Evolutionary conservation across 352 stramenopile species (phyloP), one percentile per base, ranked within the genome.

Genomic region (Pythium brassicae): DNA sequence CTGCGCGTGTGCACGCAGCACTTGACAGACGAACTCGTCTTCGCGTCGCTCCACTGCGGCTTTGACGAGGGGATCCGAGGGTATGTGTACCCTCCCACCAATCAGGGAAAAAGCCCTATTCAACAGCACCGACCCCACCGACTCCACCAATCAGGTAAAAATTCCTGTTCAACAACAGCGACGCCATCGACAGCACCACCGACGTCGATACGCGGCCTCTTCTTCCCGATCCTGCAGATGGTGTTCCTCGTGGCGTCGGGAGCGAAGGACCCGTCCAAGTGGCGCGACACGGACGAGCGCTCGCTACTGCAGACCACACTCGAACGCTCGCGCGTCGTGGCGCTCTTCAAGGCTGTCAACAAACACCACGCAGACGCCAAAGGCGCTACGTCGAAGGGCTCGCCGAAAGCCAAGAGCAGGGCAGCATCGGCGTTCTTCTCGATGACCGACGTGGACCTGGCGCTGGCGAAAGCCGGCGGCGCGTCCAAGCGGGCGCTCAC

Each of bases 381-480:
- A 26, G 32, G 35, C 40, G 23, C 10, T 8, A 22, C 40, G 15
- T 34, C 40, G 5, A 34, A 37, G 10, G 7, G 25, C 10, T 45
- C 42, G 6, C 42, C 42, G 10, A 58, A 43, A 15, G 45, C 37
- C 22, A 68, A 51, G 55, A 52, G 40, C 23, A 70, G 29, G 59
- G 19, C 59, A 10, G 23, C 61, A n/a, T n/a, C n/a, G 22, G 46
- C 61, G 43, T 49, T 71, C 15, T 83, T 87, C 48, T 62, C 76
- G 2, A 71, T 71, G 22, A 77, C 71, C 5, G 76, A 87, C 49
- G 69, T 89, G 26, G 78, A 89, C 42, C 45, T 89, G 8, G 69
- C 68, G 8, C 69, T 87, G n/a, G 74, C 76, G n/a, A 81, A 85
- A 59, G 66, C 67, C 2, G 68, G 65, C 3, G 63, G 65, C 9